Evolutionary conservation across 164 flowering plant species (phyloP).

Genomic region (Chimonanthus salicifolius): DNA sequence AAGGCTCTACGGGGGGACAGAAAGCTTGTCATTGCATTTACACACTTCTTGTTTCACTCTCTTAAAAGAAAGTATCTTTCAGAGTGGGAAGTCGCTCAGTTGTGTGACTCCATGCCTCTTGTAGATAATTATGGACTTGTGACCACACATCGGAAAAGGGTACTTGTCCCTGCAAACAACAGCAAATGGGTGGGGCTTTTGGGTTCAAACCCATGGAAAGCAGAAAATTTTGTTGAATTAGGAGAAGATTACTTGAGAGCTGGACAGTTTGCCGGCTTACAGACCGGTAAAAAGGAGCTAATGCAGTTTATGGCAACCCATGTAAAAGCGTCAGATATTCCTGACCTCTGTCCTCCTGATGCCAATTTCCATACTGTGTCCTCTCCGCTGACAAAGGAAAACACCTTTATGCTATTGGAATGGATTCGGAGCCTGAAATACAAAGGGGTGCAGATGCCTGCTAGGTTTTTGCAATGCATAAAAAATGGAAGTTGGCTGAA

Average conservation of each 20-base stretch:
- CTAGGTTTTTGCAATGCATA: slow-evolving; percentile 40
- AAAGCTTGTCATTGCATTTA: slow-evolving; percentile 10
- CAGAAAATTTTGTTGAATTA: slow-evolving; percentile 39
- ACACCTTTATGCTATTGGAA: slow-evolving; percentile 42
- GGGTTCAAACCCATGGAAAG: slow-evolving; percentile 51
- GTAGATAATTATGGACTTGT: slow-evolving; percentile 38
- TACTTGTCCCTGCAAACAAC: slow-evolving; percentile 56
- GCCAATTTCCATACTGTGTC: slow-evolving; percentile 32
- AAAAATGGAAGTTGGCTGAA: slow-evolving; percentile 54
- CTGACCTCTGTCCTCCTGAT: slow-evolving; percentile 48
- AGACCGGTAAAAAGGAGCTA: slow-evolving; percentile 21
- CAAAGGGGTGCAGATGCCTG: slow-evolving; percentile 18
- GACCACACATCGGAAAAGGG: slow-evolving; percentile 13
- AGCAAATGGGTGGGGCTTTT: slow-evolving; percentile 51
- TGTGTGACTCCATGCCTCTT: slow-evolving; percentile 40
- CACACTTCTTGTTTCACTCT: slow-evolving; percentile 39
- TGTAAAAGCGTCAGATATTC: slow-evolving; percentile 51
- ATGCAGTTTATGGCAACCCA: slow-evolving; percentile 26
- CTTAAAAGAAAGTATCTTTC: slow-evolving; percentile 3
- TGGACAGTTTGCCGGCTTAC: slow-evolving; percentile 28
- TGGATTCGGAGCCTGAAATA: slow-evolving; percentile 38
- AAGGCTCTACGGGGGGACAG: background rate
- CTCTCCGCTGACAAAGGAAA: slow-evolving; percentile 44
- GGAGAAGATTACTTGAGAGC: slow-evolving; percentile 41
- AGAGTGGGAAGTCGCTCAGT: slow-evolving; percentile 1